Base-by-base conservation (phyloP, 768 basidiomycete genomes). In the Lentinus brumalis region DNA sequence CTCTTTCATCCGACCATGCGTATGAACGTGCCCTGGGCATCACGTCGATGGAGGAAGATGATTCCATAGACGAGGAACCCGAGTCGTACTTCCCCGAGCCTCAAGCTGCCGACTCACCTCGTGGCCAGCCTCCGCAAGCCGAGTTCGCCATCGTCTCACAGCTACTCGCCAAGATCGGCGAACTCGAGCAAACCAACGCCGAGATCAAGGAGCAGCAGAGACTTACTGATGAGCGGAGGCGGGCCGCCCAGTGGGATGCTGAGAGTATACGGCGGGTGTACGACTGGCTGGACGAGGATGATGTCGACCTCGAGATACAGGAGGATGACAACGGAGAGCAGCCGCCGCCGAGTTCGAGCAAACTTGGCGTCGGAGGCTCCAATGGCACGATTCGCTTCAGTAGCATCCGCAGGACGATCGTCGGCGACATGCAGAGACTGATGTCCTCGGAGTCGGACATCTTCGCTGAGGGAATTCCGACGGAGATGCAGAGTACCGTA, bases 111-210 rank as follows among this genome's bases (percentile, higher is more conserved):
- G 15, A 15, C 7, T 35, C 35, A 35, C 6, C 11, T 35, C 69
- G 67, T 16, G 77, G 87, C 4, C 10, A 35, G 4, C 61, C 41
- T 7, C 32, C 63, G 0, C 60, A 26, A 3, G 52, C 60, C 3
- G 72, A 84, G 79, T 64, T 76, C 73, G 64, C 78, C 4, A 67
- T 94, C 54, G 82, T 93, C n/a, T 77, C 84, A 10, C 87, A 91
- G 69, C 82, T 94, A 7, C 74, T 92, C 45, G 69, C 76, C 15
- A 94, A 94, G 75, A 89, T 94, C 53, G 78, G 81, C 50, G 91
- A 94, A 70, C 79, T 94, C 1, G 90, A 94, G 67, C 81, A 86
- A 41, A 83, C 89, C 2, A 94, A 94, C 65, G 63, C 75, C 7
- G 81, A 83, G 57, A 91, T 94, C 44, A 76, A 84, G 21, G 76